Percentiles rank a stretch among this genome's conserved stretches.
These are phyloP conservation scores for Gypsophila paniculata DNA, from an alignment of 179 eudicot genomes.

Conservation along the genomic window DNA sequence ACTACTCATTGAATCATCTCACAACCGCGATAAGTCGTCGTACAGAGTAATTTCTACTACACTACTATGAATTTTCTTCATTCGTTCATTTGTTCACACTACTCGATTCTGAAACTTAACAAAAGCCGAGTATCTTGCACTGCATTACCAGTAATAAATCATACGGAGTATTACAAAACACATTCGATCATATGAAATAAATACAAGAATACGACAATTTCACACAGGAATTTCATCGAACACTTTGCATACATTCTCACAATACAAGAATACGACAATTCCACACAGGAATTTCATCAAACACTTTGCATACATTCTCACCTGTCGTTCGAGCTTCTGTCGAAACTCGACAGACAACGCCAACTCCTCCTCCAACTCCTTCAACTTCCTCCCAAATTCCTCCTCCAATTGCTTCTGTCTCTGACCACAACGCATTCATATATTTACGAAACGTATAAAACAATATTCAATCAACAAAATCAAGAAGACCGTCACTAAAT, in stretches of 20 bases:
- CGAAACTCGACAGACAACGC: conserved; percentile 36
- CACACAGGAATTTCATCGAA: conserved; percentile 21
- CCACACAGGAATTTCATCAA: conserved; percentile 20
- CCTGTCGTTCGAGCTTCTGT: conserved; percentile 46
- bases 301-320: conserved; percentile 22
- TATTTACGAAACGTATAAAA: neutral
- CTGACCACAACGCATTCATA: conserved; percentile 27
- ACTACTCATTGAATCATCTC: too few species aligned
- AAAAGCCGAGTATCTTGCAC: neutral
- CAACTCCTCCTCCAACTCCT: conserved; percentile 40
- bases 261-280: neutral
- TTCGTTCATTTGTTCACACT: neutral
- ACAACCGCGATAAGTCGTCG: too few species aligned
- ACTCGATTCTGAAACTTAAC: neutral
- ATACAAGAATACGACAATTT: neutral
- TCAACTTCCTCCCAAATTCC: conserved; percentile 34
- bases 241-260: neutral
- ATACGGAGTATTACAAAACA: neutral
- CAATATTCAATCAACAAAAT: neutral
- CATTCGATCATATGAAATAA: neutral
- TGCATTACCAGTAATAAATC: neutral
- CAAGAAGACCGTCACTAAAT: neutral
- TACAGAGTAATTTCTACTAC: neutral
- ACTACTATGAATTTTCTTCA: neutral
- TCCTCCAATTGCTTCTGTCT: conserved; percentile 47